Conservation (phyloP, 2,329 filamentous ascomycete genomes). For the Fusarium napiforme region DNA sequence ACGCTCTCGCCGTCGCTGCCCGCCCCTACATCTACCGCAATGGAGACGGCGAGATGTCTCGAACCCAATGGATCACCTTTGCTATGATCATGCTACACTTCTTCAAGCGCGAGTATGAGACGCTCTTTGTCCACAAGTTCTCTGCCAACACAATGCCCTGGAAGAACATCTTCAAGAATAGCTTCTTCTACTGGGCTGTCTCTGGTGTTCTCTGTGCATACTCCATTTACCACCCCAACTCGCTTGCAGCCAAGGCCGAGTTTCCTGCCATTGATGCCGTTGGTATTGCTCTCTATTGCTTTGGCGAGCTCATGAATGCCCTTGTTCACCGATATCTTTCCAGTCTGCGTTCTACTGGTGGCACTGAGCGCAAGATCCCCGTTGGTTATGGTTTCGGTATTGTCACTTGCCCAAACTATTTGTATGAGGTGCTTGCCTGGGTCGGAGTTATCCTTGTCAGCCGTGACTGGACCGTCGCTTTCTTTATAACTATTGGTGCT, state of each 20-base stretch:
- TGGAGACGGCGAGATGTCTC: slow-evolving; percentile 63
- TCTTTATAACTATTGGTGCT: slow-evolving; percentile 80
- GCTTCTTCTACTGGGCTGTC: slow-evolving; percentile 90
- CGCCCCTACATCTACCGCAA: slow-evolving; percentile 71
- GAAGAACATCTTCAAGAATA: slow-evolving; percentile 94
- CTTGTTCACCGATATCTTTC: slow-evolving; percentile 83
- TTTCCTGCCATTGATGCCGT: slow-evolving; percentile 67
- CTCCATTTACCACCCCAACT: slow-evolving; percentile 83
- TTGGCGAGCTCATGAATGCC: slow-evolving; percentile 85
- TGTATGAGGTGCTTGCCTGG: slow-evolving; percentile 93
- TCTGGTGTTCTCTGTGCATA: slow-evolving; percentile 84
- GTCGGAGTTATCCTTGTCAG: slow-evolving; percentile 82
- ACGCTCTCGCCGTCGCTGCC: slow-evolving; percentile 76
- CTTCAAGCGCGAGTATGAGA: slow-evolving; percentile 94
- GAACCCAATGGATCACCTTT: slow-evolving; percentile 79
- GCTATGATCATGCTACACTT: slow-evolving; percentile 84
- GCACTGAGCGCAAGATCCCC: slow-evolving; percentile 89
- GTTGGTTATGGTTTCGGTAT: slow-evolving; percentile 83
- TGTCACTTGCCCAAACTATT: slow-evolving; percentile 97
- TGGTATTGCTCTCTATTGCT: slow-evolving; percentile 76
- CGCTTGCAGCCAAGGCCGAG: slow-evolving; percentile 68
- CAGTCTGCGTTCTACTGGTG: slow-evolving; percentile 79
- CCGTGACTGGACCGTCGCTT: slow-evolving; percentile 78
- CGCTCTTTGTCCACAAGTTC: slow-evolving; percentile 94
- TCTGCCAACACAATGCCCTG: slow-evolving; percentile 93